A percentile compares a stretch with the other conserved stretches of the same genome.
phyloP scores from a whole-genome alignment of 345 rosid genomes.

The Dimocarpus longan region DNA sequence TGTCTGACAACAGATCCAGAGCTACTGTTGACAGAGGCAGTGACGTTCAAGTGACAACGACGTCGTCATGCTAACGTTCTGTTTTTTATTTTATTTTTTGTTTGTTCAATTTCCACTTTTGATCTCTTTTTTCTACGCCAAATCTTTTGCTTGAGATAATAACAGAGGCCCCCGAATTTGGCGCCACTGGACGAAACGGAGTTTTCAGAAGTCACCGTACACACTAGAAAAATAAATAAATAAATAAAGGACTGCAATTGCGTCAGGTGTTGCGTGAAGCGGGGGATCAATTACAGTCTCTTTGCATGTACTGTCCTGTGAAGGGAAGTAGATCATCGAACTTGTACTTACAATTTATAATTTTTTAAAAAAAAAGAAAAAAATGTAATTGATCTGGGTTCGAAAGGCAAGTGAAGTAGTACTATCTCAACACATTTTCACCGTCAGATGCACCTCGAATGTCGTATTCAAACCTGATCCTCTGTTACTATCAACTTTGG shows the following conservation, averaged over 20 bases:
- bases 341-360: too few species aligned
- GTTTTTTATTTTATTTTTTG: neutral
- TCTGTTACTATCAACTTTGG: conserved; percentile 12
- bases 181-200: conserved; percentile 14
- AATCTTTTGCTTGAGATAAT: conserved; percentile 21
- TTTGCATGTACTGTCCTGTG: neutral
- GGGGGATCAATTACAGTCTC: neutral
- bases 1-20: neutral
- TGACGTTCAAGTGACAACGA: neutral
- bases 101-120: neutral
- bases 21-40: neutral
- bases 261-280: conserved; percentile 27
- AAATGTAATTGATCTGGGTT: neutral
- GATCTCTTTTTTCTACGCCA: neutral
- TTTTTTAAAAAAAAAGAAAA: neutral
- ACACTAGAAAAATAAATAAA: neutral
- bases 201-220: neutral
- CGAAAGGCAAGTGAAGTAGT: conserved; percentile 1
- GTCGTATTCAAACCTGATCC: conserved; percentile 25
- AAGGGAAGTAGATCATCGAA: neutral
- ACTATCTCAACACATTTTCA: conserved; percentile 12
- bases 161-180: conserved; percentile 14
- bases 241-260: neutral
- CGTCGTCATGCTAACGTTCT: conserved; percentile 17
- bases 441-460: conserved; percentile 32